Evolutionary conservation across 2,329 filamentous ascomycete species (phyloP), one percentile per base, ranked within the genome.

Genomic region (Aquanectria penicillioides): DNA sequence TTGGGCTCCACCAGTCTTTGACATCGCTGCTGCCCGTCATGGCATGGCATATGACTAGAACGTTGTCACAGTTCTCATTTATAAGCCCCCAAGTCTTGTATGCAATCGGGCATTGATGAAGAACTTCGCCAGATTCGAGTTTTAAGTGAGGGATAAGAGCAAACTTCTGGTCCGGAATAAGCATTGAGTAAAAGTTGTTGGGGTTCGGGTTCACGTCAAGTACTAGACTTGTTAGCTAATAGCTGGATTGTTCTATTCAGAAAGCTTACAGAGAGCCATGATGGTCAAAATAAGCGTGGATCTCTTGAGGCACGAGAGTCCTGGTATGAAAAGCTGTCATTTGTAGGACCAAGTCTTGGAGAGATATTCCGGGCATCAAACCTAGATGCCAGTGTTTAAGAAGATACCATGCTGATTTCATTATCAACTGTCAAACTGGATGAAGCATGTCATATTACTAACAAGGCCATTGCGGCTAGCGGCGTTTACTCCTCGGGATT

Each of bases 1-100:
- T 38, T 13, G 47, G 47, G 25, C 25, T 46, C 54, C 54, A 57
- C 54, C 54, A 57, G 20, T 57, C 54, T 3, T 17, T 17, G 11
- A 57, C 37, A 18, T 57, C 54, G 4, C 36, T 43, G 26, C 40
- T 57, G 3, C 54, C 54, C 3, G 54, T 44, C 28, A 57, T 17
- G 20, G 54, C 54, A 53, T 57, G 54, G 15, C 54, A 57, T 10
- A 57, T 36, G n/a, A 57, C 38, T 5, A 57, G n/a, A 6, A 36
- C 40, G 4, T 57, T 57, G n/a, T 37, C 6, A 11, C 37, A 13
- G 1, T 23, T 17, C 4, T 37, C 13, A 33, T 43, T 44, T 36
- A 57, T 26, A 3, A 15, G 6, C 5, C 54, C 54, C 54, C 54
- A 57, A 11, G 28, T 57, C 23, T 23, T 43, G 33, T 57, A 57